Evolutionary conservation across 75 land plant species (phyloP).

Genomic region (Larix kaempferi): DNA sequence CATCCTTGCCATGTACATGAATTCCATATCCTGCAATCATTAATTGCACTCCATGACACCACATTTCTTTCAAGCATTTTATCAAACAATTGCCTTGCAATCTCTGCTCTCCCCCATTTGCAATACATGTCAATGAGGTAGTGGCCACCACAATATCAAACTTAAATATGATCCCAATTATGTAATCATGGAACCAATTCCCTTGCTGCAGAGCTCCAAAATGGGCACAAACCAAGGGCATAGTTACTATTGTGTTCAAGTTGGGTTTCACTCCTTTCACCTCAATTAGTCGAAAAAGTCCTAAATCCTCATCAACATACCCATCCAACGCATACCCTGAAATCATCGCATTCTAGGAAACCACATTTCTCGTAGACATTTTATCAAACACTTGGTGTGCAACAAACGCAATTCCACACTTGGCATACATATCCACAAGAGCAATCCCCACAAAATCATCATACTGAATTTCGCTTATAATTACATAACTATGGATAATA

Average conservation of each 20-base stretch:
- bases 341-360: slow-evolving; percentile 17
- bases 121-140: slow-evolving; percentile 25
- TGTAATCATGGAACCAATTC: slow-evolving; percentile 7
- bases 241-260: background rate
- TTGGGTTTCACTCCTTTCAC: slow-evolving; percentile 7
- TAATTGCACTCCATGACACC: slow-evolving; percentile 26
- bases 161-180: background rate
- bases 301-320: slow-evolving; percentile 6
- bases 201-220: slow-evolving; percentile 11
- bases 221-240: slow-evolving; percentile 14
- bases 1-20: slow-evolving; percentile 19
- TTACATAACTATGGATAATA: slow-evolving; percentile 4
- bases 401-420: slow-evolving; percentile 4
- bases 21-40: slow-evolving; percentile 21
- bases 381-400: slow-evolving; percentile 14
- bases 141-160: slow-evolving; percentile 7
- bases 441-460: slow-evolving; percentile 8
- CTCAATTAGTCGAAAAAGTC: slow-evolving; percentile 14
- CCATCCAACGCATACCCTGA: slow-evolving; percentile 8
- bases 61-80: slow-evolving; percentile 8
- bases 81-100: slow-evolving; percentile 20
- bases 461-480: background rate
- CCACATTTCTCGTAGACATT: slow-evolving; percentile 6
- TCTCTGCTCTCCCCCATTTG: slow-evolving; percentile 17
- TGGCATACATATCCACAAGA: slow-evolving; percentile 19